A percentile compares a stretch with the other conserved stretches of the same genome.
phyloP scores from a whole-genome alignment of 2,329 filamentous ascomycete genomes.

The Fusarium fracticaudum region DNA sequence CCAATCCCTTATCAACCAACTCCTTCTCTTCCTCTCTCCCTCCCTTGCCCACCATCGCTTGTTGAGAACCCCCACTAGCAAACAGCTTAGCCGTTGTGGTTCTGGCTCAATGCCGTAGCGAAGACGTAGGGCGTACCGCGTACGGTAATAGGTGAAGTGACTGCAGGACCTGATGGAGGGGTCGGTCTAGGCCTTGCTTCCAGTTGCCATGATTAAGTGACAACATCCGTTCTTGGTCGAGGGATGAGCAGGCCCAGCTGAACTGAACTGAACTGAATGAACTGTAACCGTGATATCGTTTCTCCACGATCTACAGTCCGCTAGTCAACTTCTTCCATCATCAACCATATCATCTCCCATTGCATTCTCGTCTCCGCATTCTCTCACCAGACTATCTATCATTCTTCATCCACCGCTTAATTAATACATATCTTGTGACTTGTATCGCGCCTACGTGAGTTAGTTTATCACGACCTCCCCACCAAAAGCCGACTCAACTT shows the following conservation, averaged over 20 bases:
- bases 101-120: constrained; percentile 15
- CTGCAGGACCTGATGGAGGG: neutral
- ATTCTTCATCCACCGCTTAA: neutral
- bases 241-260: constrained; percentile 1
- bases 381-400: neutral
- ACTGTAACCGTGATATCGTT: constrained; percentile 4
- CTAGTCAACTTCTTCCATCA: neutral
- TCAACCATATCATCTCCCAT: neutral
- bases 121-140: neutral
- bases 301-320: neutral
- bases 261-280: neutral
- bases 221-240: constrained; percentile 11
- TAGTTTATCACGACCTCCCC: constrained; percentile 27
- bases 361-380: neutral
- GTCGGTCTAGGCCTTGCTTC: constrained; percentile 8
- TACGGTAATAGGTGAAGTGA: neutral
- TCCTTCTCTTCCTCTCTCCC: neutral
- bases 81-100: constrained; percentile 21
- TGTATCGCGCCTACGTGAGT: neutral
- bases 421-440: constrained; percentile 7
- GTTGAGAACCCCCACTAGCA: constrained; percentile 17
- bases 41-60: neutral
- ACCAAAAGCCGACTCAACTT: constrained; percentile 25
- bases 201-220: constrained; percentile 20
- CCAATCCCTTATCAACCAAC: neutral